Base-by-base conservation (phyloP, 768 basidiomycete species). In the Xanthoconium purpureum region DNA sequence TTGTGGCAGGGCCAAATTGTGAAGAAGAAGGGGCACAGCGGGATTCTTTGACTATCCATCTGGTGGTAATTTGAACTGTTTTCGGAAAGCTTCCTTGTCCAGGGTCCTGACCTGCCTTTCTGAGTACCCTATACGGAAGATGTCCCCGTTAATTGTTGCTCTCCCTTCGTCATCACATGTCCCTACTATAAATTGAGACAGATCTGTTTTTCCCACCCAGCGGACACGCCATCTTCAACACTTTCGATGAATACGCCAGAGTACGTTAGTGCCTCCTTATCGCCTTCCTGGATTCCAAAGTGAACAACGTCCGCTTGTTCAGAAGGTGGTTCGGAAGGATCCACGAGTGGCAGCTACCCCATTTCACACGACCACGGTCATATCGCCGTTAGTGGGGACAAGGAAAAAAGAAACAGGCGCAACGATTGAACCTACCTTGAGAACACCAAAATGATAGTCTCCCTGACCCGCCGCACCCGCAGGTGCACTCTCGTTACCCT, bases 161-260 rank as follows among this genome's bases (percentile, higher is more conserved):
- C 24, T 24, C 24, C 24, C 24, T 24, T 2, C 24, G 24, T 24
- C 24, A 24, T 24, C 24, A 24, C 24, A 24, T 24, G 24, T 4
- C 24, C 24, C 24, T 24, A 5, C 47, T 55, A 55, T 37, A 49
- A 33, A 11, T 61, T 63, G 13, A 59, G 40, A n/a, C 47, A 29
- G 37, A 61, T 57, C 3, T 20, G 51, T 9, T 59, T 58, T 40
- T 63, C 71, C 55, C 63, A 54, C 0, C 76, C 75, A 44, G 68
- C 48, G 42, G 74, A 79, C 38, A 82, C 65, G 3, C 78, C 75
- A 38, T 56, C 62, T 15, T 61, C 49, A 7, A 75, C 63, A 28
- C 65, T 67, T 63, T 84, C 79, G 6, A 85, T 77, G 67, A 85
- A 85, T 7, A 84, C 71, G 0, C 84, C 84, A 32, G 83, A 85